These are phyloP conservation scores for Cyberlindnera maritima DNA, from an alignment of 805 yeast genomes.

Conservation along the genomic window DNA sequence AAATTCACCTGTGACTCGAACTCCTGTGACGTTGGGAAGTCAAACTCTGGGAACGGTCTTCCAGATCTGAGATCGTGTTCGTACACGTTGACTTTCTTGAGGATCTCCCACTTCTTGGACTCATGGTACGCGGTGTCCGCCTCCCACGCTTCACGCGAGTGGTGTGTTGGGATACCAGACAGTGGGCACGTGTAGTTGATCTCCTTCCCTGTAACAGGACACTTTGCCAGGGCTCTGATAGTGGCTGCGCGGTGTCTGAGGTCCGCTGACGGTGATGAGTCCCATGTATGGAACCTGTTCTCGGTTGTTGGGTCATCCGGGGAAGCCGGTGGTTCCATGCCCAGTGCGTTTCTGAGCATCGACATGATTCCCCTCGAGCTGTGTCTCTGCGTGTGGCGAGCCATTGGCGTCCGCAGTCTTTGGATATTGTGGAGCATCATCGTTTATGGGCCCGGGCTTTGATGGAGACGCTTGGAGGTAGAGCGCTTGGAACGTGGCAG, in stretches of 20 bases:
- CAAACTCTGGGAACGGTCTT: constrained; percentile 91
- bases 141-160: constrained; percentile 86
- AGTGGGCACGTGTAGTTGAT: constrained; percentile 86
- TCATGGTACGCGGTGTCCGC: constrained; percentile 70
- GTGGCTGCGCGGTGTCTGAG: constrained; percentile 88
- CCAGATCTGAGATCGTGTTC: constrained; percentile 96
- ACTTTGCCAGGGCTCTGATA: constrained; percentile 80
- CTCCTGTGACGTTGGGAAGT: constrained; percentile 80
- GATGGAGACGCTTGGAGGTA: constrained; percentile 3
- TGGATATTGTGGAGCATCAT: not conserved
- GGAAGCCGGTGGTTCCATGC: constrained; percentile 61
- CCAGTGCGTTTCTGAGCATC: constrained; percentile 45
- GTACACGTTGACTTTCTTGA: constrained; percentile 84
- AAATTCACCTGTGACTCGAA: constrained; percentile 74
- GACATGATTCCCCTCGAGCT: constrained; percentile 30
- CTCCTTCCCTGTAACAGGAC: constrained; percentile 84
- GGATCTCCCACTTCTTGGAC: constrained; percentile 60
- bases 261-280: constrained; percentile 84
- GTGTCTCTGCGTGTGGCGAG: not conserved
- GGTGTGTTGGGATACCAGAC: constrained; percentile 97
- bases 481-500: not conserved
- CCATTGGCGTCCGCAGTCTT: not conserved
- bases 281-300: constrained; percentile 85
- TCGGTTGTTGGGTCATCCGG: constrained; percentile 67
- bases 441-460: constrained; percentile 6